Percentiles rank a stretch among this genome's conserved stretches.
phyloP scores from a whole-genome alignment of 78 protist species.

The Anaeramoeba flamelloides region DNA sequence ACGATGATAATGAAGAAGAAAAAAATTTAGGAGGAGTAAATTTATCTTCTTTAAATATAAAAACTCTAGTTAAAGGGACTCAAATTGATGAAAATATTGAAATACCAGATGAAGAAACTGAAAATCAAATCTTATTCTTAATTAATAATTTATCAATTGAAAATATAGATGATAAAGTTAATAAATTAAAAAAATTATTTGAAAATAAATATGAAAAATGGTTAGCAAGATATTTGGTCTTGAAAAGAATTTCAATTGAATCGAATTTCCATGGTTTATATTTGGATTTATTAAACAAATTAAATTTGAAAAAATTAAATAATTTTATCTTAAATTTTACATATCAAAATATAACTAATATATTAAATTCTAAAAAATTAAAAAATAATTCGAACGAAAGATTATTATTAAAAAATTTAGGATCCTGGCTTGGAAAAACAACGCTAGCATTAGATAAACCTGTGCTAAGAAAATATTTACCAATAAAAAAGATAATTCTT shows the following conservation, averaged over 20 bases:
- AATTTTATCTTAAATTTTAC: slow-evolving; percentile 6
- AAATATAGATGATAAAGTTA: too few relatives aligned
- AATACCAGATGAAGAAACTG: slow-evolving; percentile 4
- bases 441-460: slow-evolving; percentile 86
- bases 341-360: background rate
- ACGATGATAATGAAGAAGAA: too few relatives aligned
- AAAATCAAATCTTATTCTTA: background rate
- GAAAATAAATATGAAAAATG: too few relatives aligned
- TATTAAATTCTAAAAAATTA: too few relatives aligned
- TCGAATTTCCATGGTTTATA: slow-evolving; percentile 71
- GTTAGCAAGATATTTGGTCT: slow-evolving; percentile 69
- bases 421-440: slow-evolving; percentile 79
- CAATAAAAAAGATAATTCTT: slow-evolving; percentile 66
- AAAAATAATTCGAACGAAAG: too few relatives aligned
- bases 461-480: slow-evolving; percentile 56
- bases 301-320: slow-evolving; percentile 20
- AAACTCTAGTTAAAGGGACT: too few relatives aligned
- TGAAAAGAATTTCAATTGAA: slow-evolving; percentile 68
- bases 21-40: too few relatives aligned
- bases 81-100: too few relatives aligned
- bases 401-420: slow-evolving; percentile 73
- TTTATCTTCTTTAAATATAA: too few relatives aligned
- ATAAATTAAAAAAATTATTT: too few relatives aligned
- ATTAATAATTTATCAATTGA: too few relatives aligned
- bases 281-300: slow-evolving; percentile 30